phyloP scores from a whole-genome alignment of 768 basidiomycete species.

The Amanita exitialis region DNA sequence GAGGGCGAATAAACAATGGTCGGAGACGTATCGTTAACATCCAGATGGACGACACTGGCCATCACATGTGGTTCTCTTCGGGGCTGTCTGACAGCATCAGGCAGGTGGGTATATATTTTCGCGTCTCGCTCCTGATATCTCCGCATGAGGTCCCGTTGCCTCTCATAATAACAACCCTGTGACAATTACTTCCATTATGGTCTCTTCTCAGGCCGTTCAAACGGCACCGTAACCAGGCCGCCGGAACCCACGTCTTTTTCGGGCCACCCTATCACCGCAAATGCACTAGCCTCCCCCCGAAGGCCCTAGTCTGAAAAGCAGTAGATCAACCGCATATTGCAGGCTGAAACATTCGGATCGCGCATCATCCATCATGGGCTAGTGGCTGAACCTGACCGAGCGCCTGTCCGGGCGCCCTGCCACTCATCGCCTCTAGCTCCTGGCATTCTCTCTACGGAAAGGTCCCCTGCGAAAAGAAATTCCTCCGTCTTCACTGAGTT shows the following conservation, averaged over 20 bases:
- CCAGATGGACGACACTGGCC: slow-evolving; percentile 22
- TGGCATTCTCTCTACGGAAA: no score
- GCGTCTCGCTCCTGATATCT: neutral
- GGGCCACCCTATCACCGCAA: neutral
- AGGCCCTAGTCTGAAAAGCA: neutral
- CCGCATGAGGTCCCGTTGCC: neutral
- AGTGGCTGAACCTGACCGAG: no score
- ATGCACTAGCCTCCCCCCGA: neutral
- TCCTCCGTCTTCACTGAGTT: no score
- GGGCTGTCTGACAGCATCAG: neutral
- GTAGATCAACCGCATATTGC: no score
- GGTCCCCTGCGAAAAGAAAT: no score
- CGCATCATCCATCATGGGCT: no score
- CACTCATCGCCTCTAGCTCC: no score
- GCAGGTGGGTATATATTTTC: neutral
- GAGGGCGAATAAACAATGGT: slow-evolving; percentile 51
- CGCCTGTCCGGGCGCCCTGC: no score
- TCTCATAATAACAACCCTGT: neutral
- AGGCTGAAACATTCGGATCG: neutral
- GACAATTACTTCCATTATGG: neutral
- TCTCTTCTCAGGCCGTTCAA: neutral
- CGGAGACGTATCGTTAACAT: slow-evolving; percentile 62
- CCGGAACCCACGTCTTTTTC: neutral
- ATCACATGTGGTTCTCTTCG: neutral
- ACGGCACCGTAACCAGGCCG: neutral